These are phyloP conservation scores for Pichia norvegensis DNA, from an alignment of 1,139 yeast species.

Conservation along the genomic window DNA sequence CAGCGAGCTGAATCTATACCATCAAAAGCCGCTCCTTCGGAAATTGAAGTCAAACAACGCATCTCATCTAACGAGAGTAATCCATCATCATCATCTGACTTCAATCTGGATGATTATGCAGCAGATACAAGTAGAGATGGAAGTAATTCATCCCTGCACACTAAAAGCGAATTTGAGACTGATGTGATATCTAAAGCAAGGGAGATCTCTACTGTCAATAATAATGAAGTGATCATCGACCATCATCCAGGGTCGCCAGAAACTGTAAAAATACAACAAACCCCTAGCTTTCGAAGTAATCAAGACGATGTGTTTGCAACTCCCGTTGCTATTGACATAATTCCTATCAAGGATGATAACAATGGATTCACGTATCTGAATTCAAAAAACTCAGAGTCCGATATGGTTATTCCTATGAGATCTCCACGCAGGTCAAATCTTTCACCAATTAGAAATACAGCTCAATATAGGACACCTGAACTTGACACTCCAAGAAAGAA, in stretches of 20 bases:
- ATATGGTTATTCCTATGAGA: conserved; percentile 14
- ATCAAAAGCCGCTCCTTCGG: background rate
- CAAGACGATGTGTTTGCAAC: background rate
- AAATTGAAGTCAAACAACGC: background rate
- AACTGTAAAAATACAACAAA: conserved; percentile 1
- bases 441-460: conserved; percentile 14
- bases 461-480: conserved; percentile 18
- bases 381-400: conserved; percentile 4
- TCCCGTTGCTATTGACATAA: conserved; percentile 1
- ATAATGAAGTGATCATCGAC: conserved; percentile 6
- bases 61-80: background rate
- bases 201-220: background rate
- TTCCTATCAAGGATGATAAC: background rate
- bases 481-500: conserved; percentile 14
- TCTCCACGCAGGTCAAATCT: conserved; percentile 15
- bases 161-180: background rate
- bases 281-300: conserved; percentile 1
- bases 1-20: background rate
- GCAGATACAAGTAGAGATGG: conserved; percentile 6
- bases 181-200: background rate
- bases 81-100: conserved; percentile 11
- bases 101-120: conserved; percentile 15
- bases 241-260: conserved; percentile 1
- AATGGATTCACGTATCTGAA: background rate
- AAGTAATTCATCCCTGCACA: conserved; percentile 3